Base-by-base conservation (phyloP, 371 early-diverging fungal genomes). In the Haplosporangium sp. region DNA sequence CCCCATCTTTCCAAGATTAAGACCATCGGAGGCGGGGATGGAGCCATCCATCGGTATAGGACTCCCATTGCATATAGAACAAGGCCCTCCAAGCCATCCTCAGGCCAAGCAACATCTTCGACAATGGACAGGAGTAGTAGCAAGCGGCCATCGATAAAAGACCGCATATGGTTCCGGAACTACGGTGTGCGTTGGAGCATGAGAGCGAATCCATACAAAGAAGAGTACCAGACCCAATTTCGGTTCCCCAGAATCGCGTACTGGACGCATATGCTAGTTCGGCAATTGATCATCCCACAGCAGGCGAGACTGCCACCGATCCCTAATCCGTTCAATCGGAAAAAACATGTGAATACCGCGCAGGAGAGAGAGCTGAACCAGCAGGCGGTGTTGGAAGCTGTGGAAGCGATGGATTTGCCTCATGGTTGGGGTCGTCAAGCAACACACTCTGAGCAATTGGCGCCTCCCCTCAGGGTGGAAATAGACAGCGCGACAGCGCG, bases 211-310 rank as follows among this genome's bases (percentile, higher is more conserved):
- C 13, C 46, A 0, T n/a, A 45, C 12, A 38, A 48, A n/a, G 55
- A 60, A 47, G 36, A 50, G n/a, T 79, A 79, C 41, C 73, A 62
- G 29, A 46, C 23, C 0, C 62, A 54, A 55, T 72, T 79, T 45
- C 48, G 59, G 14, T 66, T 42, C 45, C 80, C 73, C 9, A 61
- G 56, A n/a, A 23, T 43, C 29, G 73, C 80, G 20, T 79, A 79
- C 29, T 20, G 60, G 47, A 48, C 69, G 46, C 80, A 79, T 29
- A 51, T 53, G 36, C 5, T 73, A 1, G 38, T 73, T 42, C 73
- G 80, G 16, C 48, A 13, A 9, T 3, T 73, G 5, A 58, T 43
- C n/a, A 54, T 79, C 5, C 80, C 80, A 8, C 52, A 46, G 16
- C 50, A 56, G 18, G 73, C 23, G 41, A 64, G 80, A 2, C n/a